Evolutionary conservation across 805 yeast genomes (phyloP).

Genomic region (Metschnikowia amazonensis): DNA sequence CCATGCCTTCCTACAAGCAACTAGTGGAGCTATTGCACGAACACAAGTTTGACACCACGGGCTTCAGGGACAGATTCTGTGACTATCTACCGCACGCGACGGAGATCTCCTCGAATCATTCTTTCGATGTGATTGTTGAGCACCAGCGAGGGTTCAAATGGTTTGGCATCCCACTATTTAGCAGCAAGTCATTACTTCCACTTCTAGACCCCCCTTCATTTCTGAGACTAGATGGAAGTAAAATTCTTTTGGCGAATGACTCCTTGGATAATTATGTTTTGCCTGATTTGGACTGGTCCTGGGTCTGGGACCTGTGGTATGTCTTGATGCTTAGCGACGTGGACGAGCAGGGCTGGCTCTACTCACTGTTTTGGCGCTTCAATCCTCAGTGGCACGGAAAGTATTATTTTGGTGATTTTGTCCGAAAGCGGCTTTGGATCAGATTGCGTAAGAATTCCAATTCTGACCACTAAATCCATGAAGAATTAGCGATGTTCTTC

Average conservation of each 20-base stretch:
- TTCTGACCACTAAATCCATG: neutral
- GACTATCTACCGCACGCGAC: slow-evolving; percentile 2
- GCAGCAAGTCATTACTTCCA: slow-evolving; percentile 44
- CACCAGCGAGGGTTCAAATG: slow-evolving; percentile 52
- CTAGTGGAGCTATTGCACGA: slow-evolving; percentile 9
- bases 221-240: slow-evolving; percentile 42
- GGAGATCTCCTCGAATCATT: slow-evolving; percentile 7
- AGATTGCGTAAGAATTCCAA: slow-evolving; percentile 29
- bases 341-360: slow-evolving; percentile 85
- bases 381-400: slow-evolving; percentile 59
- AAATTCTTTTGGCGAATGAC: slow-evolving; percentile 25
- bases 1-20: slow-evolving; percentile 3
- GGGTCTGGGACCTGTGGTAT: slow-evolving; percentile 73
- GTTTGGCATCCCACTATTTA: slow-evolving; percentile 50
- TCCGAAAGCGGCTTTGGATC: slow-evolving; percentile 65
- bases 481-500: neutral
- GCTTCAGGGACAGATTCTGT: slow-evolving; percentile 4
- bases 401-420: slow-evolving; percentile 54
- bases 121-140: slow-evolving; percentile 45
- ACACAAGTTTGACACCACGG: slow-evolving; percentile 9
- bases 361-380: slow-evolving; percentile 42
- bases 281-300: slow-evolving; percentile 60
- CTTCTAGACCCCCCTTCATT: slow-evolving; percentile 49
- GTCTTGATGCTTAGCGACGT: slow-evolving; percentile 66
- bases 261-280: slow-evolving; percentile 38